Conservation (phyloP, 768 basidiomycete genomes). For the Clitopilus passeckerianus region DNA sequence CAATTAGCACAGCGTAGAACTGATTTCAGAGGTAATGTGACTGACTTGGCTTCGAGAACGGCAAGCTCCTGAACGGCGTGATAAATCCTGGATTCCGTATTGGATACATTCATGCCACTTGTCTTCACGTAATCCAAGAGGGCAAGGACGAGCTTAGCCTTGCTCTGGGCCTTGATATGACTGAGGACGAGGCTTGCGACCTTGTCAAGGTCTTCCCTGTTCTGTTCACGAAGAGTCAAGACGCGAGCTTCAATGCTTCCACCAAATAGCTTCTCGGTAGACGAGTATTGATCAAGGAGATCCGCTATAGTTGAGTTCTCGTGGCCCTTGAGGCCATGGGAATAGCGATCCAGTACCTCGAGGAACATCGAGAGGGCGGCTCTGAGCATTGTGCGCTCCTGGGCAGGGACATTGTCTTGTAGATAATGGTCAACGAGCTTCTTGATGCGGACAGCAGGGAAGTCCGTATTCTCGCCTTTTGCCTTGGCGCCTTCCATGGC, state of each 20-base stretch:
- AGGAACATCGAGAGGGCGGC: slow-evolving; percentile 64
- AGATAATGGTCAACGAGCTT: slow-evolving; percentile 84
- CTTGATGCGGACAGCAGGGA: slow-evolving; percentile 84
- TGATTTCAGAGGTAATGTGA: slow-evolving; percentile 4
- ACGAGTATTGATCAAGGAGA: slow-evolving; percentile 74
- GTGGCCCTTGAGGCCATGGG: slow-evolving; percentile 80
- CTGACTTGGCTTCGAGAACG: slow-evolving; percentile 82
- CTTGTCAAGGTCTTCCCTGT: slow-evolving; percentile 90
- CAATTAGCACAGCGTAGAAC: neutral
- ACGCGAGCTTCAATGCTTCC: slow-evolving; percentile 93
- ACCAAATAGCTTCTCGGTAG: slow-evolving; percentile 89
- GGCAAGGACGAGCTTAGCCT: slow-evolving; percentile 81
- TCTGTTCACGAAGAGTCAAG: slow-evolving; percentile 81
- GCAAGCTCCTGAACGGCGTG: slow-evolving; percentile 79
- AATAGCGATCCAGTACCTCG: slow-evolving; percentile 75
- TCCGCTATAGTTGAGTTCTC: slow-evolving; percentile 75
- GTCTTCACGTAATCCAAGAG: slow-evolving; percentile 89
- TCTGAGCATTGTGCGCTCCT: slow-evolving; percentile 79
- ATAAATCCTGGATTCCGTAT: slow-evolving; percentile 68
- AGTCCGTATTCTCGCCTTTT: slow-evolving; percentile 75
- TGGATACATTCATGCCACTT: slow-evolving; percentile 69
- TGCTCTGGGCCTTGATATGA: slow-evolving; percentile 93
- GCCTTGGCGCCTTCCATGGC: slow-evolving; percentile 72
- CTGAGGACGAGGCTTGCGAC: slow-evolving; percentile 86
- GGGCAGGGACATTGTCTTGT: slow-evolving; percentile 72